phyloP scores from a whole-genome alignment of 441 rosid genomes.

The Populus hybrid region DNA sequence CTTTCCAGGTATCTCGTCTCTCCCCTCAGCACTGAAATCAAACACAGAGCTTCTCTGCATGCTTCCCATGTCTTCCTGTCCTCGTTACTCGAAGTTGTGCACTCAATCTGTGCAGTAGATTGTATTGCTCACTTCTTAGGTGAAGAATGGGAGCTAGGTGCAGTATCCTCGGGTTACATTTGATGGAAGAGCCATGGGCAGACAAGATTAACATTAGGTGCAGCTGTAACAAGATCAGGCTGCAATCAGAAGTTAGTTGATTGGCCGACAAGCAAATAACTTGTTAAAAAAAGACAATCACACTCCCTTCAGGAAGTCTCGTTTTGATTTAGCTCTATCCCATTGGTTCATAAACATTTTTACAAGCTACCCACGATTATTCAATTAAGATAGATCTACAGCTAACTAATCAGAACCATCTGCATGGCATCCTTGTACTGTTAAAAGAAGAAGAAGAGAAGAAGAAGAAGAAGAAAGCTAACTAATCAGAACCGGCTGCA shows the following conservation, averaged over 20 bases:
- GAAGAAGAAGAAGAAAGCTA: neutral
- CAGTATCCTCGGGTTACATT: slow-evolving; percentile 19
- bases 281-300: neutral
- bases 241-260: slow-evolving; percentile 29
- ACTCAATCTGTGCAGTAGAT: slow-evolving; percentile 41
- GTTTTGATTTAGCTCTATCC: neutral
- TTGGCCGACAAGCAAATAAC: neutral
- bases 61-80: slow-evolving; percentile 72
- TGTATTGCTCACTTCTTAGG: slow-evolving; percentile 42
- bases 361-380: neutral
- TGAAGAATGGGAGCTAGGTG: slow-evolving; percentile 11
- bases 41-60: slow-evolving; percentile 66
- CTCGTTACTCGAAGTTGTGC: slow-evolving; percentile 31
- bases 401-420: slow-evolving; percentile 37
- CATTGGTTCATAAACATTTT: no score
- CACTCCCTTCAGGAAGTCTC: neutral
- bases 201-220: slow-evolving; percentile 17
- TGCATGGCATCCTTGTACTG: slow-evolving; percentile 53
- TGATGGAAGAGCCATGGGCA: slow-evolving; percentile 19
- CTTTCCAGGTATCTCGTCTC: slow-evolving; percentile 84
- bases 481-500: slow-evolving; percentile 37
- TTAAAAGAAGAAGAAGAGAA: neutral
- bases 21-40: slow-evolving; percentile 52
- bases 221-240: slow-evolving; percentile 35
- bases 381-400: no score